phyloP scores from a whole-genome alignment of 331 rosid species.

The Rhamnella rubrinervis region DNA sequence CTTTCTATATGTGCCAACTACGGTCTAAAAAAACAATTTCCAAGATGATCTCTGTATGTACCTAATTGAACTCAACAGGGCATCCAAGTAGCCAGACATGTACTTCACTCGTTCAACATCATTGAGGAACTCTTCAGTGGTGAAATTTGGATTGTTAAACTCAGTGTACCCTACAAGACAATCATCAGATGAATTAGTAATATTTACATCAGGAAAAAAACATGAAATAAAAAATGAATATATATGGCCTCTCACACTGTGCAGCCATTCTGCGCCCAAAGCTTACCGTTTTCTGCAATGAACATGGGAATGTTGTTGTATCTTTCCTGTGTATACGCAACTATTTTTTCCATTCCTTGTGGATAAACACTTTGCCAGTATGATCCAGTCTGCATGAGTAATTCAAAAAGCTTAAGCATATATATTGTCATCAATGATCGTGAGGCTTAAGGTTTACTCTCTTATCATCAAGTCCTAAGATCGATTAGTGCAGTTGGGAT shows the following conservation, averaged over 20 bases:
- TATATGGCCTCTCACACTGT: too few species aligned
- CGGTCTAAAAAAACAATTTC: too few species aligned
- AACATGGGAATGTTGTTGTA: constrained; percentile 51
- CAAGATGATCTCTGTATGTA: constrained; percentile 1
- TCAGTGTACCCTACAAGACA: constrained; percentile 51
- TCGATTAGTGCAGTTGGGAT: too few species aligned
- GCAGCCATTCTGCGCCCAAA: too few species aligned
- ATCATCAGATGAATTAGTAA: too few species aligned
- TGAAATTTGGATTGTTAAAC: constrained; percentile 16
- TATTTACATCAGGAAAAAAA: too few species aligned
- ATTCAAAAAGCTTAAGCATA: too few species aligned
- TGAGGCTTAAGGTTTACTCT: too few species aligned
- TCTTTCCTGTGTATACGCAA: constrained; percentile 39
- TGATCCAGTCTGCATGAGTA: constrained; percentile 15
- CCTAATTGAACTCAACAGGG: constrained; percentile 42
- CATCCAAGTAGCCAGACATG: constrained; percentile 41
- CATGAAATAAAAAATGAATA: neutral
- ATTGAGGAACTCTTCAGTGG: constrained; percentile 22
- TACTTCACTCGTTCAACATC: constrained; percentile 55
- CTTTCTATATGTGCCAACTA: too few species aligned
- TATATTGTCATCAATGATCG: too few species aligned
- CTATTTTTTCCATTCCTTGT: constrained; percentile 56
- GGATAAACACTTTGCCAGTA: constrained; percentile 46
- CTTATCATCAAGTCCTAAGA: too few species aligned
- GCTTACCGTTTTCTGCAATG: constrained; percentile 70